Evolutionary conservation across 176 grass and related monocot species (phyloP).

Genomic region (Ensete glaucum): DNA sequence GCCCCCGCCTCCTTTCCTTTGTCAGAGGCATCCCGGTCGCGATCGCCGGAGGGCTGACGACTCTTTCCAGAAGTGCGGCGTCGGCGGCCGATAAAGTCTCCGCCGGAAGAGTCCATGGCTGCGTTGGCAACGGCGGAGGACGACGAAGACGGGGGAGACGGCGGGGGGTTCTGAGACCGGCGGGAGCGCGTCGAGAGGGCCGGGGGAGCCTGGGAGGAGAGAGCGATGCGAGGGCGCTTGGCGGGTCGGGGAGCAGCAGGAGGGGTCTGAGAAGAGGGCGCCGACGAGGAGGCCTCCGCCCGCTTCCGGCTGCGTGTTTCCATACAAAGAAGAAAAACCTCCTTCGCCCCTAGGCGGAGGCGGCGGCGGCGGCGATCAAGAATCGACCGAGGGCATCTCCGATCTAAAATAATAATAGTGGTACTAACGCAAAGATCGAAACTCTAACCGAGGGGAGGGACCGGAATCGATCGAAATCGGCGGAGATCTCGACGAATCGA

Average conservation of each 20-base stretch:
- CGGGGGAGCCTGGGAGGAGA: constrained; percentile 30
- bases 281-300: constrained; percentile 68
- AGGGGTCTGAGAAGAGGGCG: constrained; percentile 53
- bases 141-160: constrained; percentile 17
- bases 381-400: neutral
- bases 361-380: constrained; percentile 9
- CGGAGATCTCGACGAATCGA: constrained; percentile 4
- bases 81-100: constrained; percentile 30
- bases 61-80: constrained; percentile 36
- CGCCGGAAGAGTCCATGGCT: constrained; percentile 41
- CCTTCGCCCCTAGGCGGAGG: constrained; percentile 34
- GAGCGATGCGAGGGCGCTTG: constrained; percentile 29
- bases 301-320: constrained; percentile 97
- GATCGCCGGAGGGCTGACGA: neutral
- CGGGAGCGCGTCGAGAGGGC: constrained; percentile 31
- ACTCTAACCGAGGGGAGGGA: neutral
- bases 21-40: constrained; percentile 25
- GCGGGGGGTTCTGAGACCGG: constrained; percentile 32
- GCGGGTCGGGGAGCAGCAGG: constrained; percentile 17
- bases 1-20: constrained; percentile 67
- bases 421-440: neutral
- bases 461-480: neutral
- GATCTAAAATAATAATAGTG: neutral
- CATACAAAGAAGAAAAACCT: constrained; percentile 50
- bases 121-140: constrained; percentile 3